These are phyloP conservation scores for Coemansia sp. DNA, from an alignment of 192 early-diverging fungal species.

Conservation along the genomic window DNA sequence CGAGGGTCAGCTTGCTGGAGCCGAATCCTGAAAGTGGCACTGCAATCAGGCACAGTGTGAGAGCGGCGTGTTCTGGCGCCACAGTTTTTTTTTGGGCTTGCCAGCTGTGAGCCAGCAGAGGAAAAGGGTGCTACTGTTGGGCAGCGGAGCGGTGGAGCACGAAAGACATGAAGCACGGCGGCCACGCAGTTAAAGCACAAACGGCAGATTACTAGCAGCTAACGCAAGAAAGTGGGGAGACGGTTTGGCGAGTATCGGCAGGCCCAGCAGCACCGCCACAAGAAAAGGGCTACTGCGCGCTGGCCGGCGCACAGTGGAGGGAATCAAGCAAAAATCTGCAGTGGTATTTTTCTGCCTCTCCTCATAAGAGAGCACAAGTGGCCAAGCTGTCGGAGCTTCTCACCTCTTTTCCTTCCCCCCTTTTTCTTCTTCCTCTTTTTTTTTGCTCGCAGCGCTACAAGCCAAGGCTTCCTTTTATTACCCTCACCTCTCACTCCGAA, in stretches of 20 bases:
- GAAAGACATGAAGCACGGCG: slow-evolving; percentile 3
- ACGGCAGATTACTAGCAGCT: slow-evolving; percentile 13
- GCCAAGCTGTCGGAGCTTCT: slow-evolving; percentile 28
- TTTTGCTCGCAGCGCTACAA: slow-evolving; percentile 21
- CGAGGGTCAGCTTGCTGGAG: slow-evolving; percentile 3
- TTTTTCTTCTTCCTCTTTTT: slow-evolving; percentile 13
- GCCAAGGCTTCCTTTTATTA: slow-evolving; percentile 38
- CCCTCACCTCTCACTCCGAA: slow-evolving; percentile 13
- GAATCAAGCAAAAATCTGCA: slow-evolving; percentile 39
- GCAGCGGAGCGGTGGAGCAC: background rate
- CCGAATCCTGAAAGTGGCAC: slow-evolving; percentile 14
- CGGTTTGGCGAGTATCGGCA: background rate
- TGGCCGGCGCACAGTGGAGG: slow-evolving; percentile 9
- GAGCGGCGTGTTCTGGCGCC: slow-evolving; percentile 9
- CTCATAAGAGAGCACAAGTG: slow-evolving; percentile 30
- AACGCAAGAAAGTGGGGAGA: background rate
- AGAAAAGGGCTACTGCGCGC: slow-evolving; percentile 16
- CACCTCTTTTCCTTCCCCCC: slow-evolving; percentile 39
- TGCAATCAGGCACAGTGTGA: slow-evolving; percentile 1
- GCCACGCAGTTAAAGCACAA: slow-evolving; percentile 18
- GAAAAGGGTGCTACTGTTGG: slow-evolving; percentile 8
- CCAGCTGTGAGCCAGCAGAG: background rate
- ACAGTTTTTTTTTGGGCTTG: slow-evolving; percentile 3
- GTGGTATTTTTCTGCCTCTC: slow-evolving; percentile 9
- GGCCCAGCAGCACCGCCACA: slow-evolving; percentile 6